Percentiles rank a stretch among this genome's conserved stretches.
Evolutionary conservation across 257 asterid species (phyloP).

Genomic region (Eustoma russellianum): DNA sequence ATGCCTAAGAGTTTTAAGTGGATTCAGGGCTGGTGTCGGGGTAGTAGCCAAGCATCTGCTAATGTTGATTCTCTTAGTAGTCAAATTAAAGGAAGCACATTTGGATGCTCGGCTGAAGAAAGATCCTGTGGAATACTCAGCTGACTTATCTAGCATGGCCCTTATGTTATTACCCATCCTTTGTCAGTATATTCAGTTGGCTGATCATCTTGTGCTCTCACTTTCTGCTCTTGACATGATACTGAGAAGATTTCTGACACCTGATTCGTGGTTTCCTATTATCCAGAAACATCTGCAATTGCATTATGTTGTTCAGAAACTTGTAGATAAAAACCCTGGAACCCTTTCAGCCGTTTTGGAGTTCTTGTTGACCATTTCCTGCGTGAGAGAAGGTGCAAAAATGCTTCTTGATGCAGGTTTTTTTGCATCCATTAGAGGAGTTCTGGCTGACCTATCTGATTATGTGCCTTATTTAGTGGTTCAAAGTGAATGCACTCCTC

Average conservation of each 20-base stretch:
- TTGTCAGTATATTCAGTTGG: slow-evolving; percentile 49
- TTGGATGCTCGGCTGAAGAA: slow-evolving; percentile 15
- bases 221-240: slow-evolving; percentile 57
- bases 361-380: slow-evolving; percentile 76
- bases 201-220: slow-evolving; percentile 52
- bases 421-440: slow-evolving; percentile 45
- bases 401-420: slow-evolving; percentile 74
- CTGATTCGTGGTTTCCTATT: slow-evolving; percentile 73
- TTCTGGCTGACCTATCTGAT: slow-evolving; percentile 44
- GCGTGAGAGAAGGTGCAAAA: slow-evolving; percentile 69
- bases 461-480: slow-evolving; percentile 33
- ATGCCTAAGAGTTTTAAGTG: slow-evolving; percentile 61
- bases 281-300: slow-evolving; percentile 61
- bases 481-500: slow-evolving; percentile 35
- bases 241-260: slow-evolving; percentile 53
- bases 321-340: slow-evolving; percentile 41
- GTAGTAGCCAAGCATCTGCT: slow-evolving; percentile 41
- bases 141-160: slow-evolving; percentile 49
- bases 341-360: slow-evolving; percentile 40
- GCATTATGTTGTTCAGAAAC: slow-evolving; percentile 52
- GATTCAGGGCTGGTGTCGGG: slow-evolving; percentile 31
- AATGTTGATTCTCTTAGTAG: slow-evolving; percentile 53
- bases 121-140: slow-evolving; percentile 30
- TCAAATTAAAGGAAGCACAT: slow-evolving; percentile 24
- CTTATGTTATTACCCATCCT: slow-evolving; percentile 71